phyloP scores from a whole-genome alignment of 148 eudicot species.

The Vaccinium darrowii region DNA sequence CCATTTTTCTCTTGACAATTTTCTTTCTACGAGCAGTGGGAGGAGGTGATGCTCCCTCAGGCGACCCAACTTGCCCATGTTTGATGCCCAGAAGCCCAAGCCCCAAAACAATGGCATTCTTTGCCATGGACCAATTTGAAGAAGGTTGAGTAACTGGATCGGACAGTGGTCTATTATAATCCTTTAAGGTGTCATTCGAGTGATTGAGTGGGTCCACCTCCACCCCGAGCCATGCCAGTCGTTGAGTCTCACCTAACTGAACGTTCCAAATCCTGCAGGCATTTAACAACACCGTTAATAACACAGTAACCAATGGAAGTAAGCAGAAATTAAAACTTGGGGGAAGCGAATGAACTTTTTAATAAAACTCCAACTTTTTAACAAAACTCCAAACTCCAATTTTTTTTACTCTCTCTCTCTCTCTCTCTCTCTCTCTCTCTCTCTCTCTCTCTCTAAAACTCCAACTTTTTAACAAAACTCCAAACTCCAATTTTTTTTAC shows the following conservation, averaged over 20 bases:
- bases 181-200: conserved; percentile 64
- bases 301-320: no score
- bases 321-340: no score
- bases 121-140: conserved; percentile 84
- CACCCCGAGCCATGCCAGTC: conserved; percentile 86
- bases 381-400: no score
- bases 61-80: conserved; percentile 40
- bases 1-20: conserved; percentile 70
- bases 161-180: conserved; percentile 54
- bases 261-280: conserved; percentile 64
- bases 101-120: conserved; percentile 71
- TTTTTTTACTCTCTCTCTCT: no score
- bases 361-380: no score
- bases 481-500: no score
- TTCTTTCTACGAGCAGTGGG: conserved; percentile 71
- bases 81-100: conserved; percentile 82
- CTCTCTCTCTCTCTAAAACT: no score
- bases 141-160: conserved; percentile 46
- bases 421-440: no score
- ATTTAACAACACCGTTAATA: conserved; percentile 4
- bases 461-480: no score
- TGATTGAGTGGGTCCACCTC: conserved; percentile 85
- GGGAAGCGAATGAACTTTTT: no score
- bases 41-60: conserved; percentile 53
- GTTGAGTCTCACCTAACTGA: conserved; percentile 82